phyloP scores from a whole-genome alignment of 139 green algal species.

The Penium margaritaceum region DNA sequence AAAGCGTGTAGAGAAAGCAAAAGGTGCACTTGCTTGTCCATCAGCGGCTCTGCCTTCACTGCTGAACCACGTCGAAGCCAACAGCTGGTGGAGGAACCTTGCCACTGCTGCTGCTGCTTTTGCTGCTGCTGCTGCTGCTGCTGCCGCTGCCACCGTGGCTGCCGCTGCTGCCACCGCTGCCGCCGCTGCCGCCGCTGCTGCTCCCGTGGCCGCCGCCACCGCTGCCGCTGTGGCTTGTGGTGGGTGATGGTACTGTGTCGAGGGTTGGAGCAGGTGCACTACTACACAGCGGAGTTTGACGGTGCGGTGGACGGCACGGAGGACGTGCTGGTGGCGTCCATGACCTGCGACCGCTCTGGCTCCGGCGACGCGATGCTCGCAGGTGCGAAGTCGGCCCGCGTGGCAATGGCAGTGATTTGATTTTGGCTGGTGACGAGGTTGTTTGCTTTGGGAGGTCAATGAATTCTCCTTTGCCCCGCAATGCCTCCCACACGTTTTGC shows the following conservation, averaged over 20 bases:
- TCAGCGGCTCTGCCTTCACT: no score
- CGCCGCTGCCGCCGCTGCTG: neutral
- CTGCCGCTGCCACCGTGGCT: neutral
- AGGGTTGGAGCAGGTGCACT: conserved; percentile 28
- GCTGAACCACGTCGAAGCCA: no score
- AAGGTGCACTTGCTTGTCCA: no score
- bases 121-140: neutral
- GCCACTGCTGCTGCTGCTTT: neutral
- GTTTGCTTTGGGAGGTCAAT: no score
- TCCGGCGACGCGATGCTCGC: conserved; percentile 23
- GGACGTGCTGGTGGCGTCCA: conserved; percentile 20
- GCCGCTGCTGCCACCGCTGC: neutral
- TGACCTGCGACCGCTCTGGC: conserved; percentile 11
- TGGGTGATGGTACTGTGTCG: neutral
- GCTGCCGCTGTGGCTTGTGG: neutral
- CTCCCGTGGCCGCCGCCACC: neutral
- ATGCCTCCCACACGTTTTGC: no score
- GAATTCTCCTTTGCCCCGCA: no score
- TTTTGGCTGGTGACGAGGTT: no score
- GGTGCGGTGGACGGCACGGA: conserved; percentile 28
- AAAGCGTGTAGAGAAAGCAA: no score
- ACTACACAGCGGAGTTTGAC: conserved; percentile 20
- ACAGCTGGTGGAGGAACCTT: no score
- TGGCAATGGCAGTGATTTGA: no score
- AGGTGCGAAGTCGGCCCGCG: no score